Base-by-base conservation (phyloP, 176 grass and related monocot genomes). In the Dendrocalamus sinicus region DNA sequence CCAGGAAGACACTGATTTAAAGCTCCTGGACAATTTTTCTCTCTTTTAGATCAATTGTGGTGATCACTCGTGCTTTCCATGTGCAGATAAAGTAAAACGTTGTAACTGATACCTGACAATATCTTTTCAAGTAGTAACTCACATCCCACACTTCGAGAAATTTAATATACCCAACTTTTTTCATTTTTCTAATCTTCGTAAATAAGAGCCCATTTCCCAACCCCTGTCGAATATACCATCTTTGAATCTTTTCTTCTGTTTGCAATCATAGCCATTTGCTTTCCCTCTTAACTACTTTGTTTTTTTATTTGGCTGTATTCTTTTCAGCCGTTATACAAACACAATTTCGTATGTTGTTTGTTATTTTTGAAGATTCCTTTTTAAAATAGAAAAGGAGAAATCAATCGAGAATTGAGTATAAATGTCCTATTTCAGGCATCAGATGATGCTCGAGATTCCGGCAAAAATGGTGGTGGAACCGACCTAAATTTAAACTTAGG, bases 401-500 rank as follows among this genome's bases (percentile, higher is more conserved):
- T 39, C 7, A 51, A 67, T 47, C n/a, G 46, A 58, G 17, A 53
- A 73, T 70, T 61, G 63, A 70, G 51, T 69, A 9, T 70, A 24
- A 15, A 13, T 67, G 19, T 50, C 24, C 23, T 84, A 30, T 90
- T 92, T 80, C 90, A 95, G 93, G 90, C 76, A 70, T 84, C 90
- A 70, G 83, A 88, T 69, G 91, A 89, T 68, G 85, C 78, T 76
- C 83, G 62, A 82, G 52, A 83, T 60, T 86, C 72, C 4, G 71
- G 71, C 46, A 88, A 90, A 84, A 80, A 89, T 37, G 82, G 79
- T 22, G 83, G 82, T 65, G 88, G 88, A 16, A 88, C 93, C 24
- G 88, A 95, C 28, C 70, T 95, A 58, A 92, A 95, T 73, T 78
- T 95, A 53, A 95, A 92, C 85, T 88, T 95, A 61, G 93, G 88